Evolutionary conservation across 129 eudicot species (phyloP), one percentile per base, ranked within the genome.

Genomic region (Flaveria robusta): DNA sequence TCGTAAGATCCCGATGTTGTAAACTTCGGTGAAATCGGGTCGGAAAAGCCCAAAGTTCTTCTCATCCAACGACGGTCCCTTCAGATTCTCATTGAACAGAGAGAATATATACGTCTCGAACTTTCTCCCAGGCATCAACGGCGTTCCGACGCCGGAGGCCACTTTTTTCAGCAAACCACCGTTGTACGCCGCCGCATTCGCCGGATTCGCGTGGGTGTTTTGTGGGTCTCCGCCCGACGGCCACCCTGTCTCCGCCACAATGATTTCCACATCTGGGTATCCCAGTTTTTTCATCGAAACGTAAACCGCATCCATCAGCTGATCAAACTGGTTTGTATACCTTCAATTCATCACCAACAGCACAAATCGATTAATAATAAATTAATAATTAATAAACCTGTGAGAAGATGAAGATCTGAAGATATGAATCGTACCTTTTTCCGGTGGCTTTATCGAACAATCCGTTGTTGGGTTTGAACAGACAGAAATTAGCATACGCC

Each of bases 241-340:
- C 99, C 99, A 94, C 24, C 99, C 99, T 0, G 97, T 91, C 82
- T 94, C 99, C 16, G 93, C 99, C 29, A 83, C 90, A 2, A 81
- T 93, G 45, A 94, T 89, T 9, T 89, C 96, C 31, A 94, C 97
- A 56, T 91, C 89, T 0, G 75, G 77, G 72, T 78, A 89, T 1
- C 97, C 96, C 63, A 94, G 68, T 43, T 56, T 86, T 83, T 77
- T 87, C 99, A 94, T 94, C 13, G 92, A 85, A 47, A 85, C 74
- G 67, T 52, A 85, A 2, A 89, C 90, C 1, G 99, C 89, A 49
- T 94, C 99, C 87, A 94, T 31, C 2, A 89, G 83, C 72, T 85
- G 72, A 59, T 94, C 99, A 42, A 89, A 87, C 86, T 86, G 87
- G 88, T 89, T 91, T 11, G 80, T 75, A 3, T 80, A 80, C 79